Evolutionary conservation across 805 yeast species (phyloP).

Genomic region (Spathaspora sp.): DNA sequence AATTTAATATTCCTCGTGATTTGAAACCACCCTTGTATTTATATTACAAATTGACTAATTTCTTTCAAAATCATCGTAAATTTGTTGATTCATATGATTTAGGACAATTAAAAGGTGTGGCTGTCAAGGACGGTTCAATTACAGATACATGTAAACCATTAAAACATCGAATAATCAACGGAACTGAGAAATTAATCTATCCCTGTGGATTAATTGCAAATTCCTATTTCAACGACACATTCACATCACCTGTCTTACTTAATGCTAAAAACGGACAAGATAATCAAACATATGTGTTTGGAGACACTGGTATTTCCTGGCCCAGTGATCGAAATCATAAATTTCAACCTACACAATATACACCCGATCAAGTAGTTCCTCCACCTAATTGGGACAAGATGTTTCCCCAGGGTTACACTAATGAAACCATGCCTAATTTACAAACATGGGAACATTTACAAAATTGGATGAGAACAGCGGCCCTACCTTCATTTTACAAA

Average conservation of each 20-base stretch:
- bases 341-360: constrained; percentile 70
- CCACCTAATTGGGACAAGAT: constrained; percentile 86
- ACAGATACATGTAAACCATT: constrained; percentile 36
- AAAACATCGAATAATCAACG: constrained; percentile 35
- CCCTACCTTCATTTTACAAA: constrained; percentile 84
- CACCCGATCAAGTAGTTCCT: constrained; percentile 71
- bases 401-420: constrained; percentile 89
- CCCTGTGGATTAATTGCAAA: constrained; percentile 97
- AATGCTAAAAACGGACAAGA: constrained; percentile 40
- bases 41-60: constrained; percentile 85
- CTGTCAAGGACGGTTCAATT: constrained; percentile 51
- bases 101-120: constrained; percentile 75
- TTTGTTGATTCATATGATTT: constrained; percentile 84
- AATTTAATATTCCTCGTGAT: constrained; percentile 69
- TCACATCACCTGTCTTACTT: constrained; percentile 48
- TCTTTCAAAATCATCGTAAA: constrained; percentile 92
- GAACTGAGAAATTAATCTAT: constrained; percentile 49
- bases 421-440: constrained; percentile 72
- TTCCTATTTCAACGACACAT: constrained; percentile 87
- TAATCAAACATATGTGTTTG: constrained; percentile 43
- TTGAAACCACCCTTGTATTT: constrained; percentile 69
- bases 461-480: constrained; percentile 98
- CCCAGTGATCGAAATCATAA: constrained; percentile 60
- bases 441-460: constrained; percentile 79
- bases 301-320: constrained; percentile 78